Conservation (phyloP, 352 stramenopile genomes). For the Nothophytophthora sp. region DNA sequence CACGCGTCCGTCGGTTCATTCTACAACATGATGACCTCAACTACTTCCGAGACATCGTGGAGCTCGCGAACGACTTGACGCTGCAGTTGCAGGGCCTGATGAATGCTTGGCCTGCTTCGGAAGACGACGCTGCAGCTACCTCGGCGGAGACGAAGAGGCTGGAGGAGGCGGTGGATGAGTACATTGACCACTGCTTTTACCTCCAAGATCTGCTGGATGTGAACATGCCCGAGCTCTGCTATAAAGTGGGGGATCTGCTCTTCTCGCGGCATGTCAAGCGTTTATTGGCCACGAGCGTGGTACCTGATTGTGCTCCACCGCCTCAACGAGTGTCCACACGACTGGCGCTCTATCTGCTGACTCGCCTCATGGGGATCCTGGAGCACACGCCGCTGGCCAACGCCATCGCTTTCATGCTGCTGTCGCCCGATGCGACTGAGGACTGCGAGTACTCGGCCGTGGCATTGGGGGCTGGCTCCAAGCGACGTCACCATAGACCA, state of each 20-base stretch:
- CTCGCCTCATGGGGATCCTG: slow-evolving; percentile 67
- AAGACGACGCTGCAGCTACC: slow-evolving; percentile 3
- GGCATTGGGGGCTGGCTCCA: slow-evolving; percentile 52
- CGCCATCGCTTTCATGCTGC: slow-evolving; percentile 73
- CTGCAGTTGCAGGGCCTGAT: slow-evolving; percentile 76
- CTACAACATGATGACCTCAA: slow-evolving; percentile 70
- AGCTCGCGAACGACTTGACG: slow-evolving; percentile 73
- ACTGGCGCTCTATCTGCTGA: slow-evolving; percentile 79
- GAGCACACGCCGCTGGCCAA: slow-evolving; percentile 85
- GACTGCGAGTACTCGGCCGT: slow-evolving; percentile 61
- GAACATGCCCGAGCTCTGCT: slow-evolving; percentile 81
- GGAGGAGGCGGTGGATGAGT: slow-evolving; percentile 77
- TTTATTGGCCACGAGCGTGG: slow-evolving; percentile 67
- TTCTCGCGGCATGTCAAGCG: slow-evolving; percentile 71
- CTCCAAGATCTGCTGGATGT: slow-evolving; percentile 86
- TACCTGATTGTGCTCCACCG: slow-evolving; percentile 76
- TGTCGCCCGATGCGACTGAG: slow-evolving; percentile 63
- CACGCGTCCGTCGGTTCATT: slow-evolving; percentile 76
- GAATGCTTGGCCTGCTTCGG: slow-evolving; percentile 48
- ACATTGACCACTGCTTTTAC: slow-evolving; percentile 87
- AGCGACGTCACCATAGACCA: slow-evolving; percentile 15
- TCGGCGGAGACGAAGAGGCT: slow-evolving; percentile 64
- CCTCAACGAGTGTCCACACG: slow-evolving; percentile 75
- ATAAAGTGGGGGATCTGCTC: slow-evolving; percentile 74
- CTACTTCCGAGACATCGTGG: slow-evolving; percentile 83